A percentile compares a stretch with the other conserved stretches of the same genome.
Evolutionary conservation across 805 yeast genomes (phyloP).

Genomic region (Zygoascus ofunaensis): DNA sequence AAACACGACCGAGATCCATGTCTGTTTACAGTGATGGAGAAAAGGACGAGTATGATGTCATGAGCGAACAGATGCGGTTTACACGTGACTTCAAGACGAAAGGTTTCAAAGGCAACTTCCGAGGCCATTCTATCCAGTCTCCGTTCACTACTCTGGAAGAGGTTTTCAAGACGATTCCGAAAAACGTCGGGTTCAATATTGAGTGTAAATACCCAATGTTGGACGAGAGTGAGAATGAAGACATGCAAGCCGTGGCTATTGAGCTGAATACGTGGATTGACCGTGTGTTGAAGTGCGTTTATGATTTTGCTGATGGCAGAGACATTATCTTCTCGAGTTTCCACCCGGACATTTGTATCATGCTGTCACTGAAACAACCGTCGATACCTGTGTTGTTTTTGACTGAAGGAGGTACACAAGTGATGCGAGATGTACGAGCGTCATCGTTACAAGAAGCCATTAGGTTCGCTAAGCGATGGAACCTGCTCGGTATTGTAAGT

Average conservation of each 20-base stretch:
- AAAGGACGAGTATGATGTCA: constrained; percentile 24
- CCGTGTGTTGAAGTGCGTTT: constrained; percentile 70
- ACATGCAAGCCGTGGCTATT: constrained; percentile 73
- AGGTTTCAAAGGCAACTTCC: constrained; percentile 84
- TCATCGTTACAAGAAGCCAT: constrained; percentile 83
- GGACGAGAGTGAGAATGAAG: constrained; percentile 83
- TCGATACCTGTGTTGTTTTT: constrained; percentile 82
- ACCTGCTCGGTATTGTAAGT: constrained; percentile 80
- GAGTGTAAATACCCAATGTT: constrained; percentile 94
- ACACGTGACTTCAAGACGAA: constrained; percentile 83
- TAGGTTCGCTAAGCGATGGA: constrained; percentile 85
- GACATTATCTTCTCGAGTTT: constrained; percentile 87
- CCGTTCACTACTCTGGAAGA: constrained; percentile 84
- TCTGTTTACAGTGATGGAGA: constrained; percentile 32
- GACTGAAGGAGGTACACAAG: constrained; percentile 77
- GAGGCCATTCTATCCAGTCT: constrained; percentile 86
- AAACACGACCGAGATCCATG: constrained; percentile 32
- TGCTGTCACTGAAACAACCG: constrained; percentile 86
- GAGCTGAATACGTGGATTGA: constrained; percentile 86
- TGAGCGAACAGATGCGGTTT: constrained; percentile 60
- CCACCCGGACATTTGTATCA: constrained; percentile 85
- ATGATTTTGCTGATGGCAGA: constrained; percentile 67
- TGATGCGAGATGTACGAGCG: constrained; percentile 88
- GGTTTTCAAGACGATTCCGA: constrained; percentile 71
- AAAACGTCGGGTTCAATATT: constrained; percentile 82